These are phyloP conservation scores for Kuraishia molischiana DNA, from an alignment of 805 yeast genomes.

Conservation along the genomic window DNA sequence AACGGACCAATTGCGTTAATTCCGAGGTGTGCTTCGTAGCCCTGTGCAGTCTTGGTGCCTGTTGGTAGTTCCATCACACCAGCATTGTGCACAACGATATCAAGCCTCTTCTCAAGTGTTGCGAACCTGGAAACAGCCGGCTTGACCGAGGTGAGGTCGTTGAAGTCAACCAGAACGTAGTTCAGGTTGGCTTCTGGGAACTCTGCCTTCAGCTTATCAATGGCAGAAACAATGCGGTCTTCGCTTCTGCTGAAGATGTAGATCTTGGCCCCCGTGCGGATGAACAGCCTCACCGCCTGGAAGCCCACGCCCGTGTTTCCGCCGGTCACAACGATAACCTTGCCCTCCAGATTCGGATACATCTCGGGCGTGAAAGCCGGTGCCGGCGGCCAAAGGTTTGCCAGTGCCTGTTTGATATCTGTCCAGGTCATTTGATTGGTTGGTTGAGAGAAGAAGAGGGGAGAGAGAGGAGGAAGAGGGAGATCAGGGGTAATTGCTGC, in stretches of 20 bases:
- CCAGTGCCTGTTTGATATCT: slow-evolving; percentile 3
- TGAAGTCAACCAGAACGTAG: slow-evolving; percentile 22
- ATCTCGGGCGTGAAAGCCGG: slow-evolving; percentile 18
- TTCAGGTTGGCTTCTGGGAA: slow-evolving; percentile 6
- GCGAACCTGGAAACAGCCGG: slow-evolving; percentile 23
- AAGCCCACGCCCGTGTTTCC: slow-evolving; percentile 24
- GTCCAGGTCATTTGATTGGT: neutral
- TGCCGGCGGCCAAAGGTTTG: slow-evolving; percentile 4
- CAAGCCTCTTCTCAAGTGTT: slow-evolving; percentile 16
- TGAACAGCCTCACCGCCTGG: slow-evolving; percentile 20
- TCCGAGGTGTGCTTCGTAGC: slow-evolving; percentile 35
- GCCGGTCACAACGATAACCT: slow-evolving; percentile 22
- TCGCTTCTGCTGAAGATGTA: slow-evolving; percentile 25
- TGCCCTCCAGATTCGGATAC: slow-evolving; percentile 24
- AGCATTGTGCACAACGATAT: slow-evolving; percentile 32
- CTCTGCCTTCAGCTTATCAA: slow-evolving; percentile 16
- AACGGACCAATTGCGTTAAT: slow-evolving; percentile 37
- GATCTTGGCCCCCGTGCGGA: slow-evolving; percentile 23
- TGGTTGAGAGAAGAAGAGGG: no score
- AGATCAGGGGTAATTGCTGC: no score
- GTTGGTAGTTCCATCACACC: slow-evolving; percentile 31
- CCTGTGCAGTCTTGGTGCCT: slow-evolving; percentile 29
- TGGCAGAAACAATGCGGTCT: slow-evolving; percentile 19
- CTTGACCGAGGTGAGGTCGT: slow-evolving; percentile 31
- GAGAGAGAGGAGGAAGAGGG: no score